Evolutionary conservation across 139 green algal genomes (phyloP).

Genomic region (Tetradesmus obliquus): DNA sequence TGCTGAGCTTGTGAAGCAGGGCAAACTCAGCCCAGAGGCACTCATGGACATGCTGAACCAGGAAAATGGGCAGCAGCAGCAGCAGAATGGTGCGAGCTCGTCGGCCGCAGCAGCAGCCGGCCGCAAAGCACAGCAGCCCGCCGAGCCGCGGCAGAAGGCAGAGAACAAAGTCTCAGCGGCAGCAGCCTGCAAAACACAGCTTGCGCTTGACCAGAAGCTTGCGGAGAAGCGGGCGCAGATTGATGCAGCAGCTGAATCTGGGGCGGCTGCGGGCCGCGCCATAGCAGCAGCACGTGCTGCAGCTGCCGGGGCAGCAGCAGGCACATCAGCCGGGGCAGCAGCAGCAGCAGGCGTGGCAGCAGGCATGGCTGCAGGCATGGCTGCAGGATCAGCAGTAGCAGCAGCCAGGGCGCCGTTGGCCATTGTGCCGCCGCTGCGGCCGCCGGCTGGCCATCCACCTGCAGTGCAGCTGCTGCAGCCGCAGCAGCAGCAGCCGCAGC

Average conservation of each 20-base stretch:
- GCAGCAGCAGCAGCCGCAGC: not conserved
- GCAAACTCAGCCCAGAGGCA: not conserved
- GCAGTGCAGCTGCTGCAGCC: too few relatives aligned
- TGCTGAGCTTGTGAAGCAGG: not conserved
- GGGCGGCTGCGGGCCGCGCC: not conserved
- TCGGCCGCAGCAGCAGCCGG: not conserved
- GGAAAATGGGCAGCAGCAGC: not conserved
- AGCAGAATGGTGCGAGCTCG: not conserved
- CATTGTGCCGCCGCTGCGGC: not conserved
- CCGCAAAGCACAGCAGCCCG: not conserved
- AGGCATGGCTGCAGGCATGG: not conserved
- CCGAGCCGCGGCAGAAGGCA: too few relatives aligned
- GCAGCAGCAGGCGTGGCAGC: not conserved
- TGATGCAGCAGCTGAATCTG: slow-evolving; percentile 6
- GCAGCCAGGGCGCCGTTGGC: not conserved
- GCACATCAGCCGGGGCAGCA: not conserved
- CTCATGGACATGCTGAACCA: not conserved
- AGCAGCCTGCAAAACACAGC: not conserved
- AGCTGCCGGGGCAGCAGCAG: slow-evolving; percentile 13
- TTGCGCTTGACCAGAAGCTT: not conserved
- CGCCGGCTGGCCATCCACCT: not conserved
- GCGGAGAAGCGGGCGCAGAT: not conserved
- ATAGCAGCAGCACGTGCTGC: not conserved
- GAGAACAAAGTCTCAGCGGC: not conserved
- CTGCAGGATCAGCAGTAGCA: not conserved